phyloP scores from a whole-genome alignment of 139 green algal species.

The Volvox reticuliferus region DNA sequence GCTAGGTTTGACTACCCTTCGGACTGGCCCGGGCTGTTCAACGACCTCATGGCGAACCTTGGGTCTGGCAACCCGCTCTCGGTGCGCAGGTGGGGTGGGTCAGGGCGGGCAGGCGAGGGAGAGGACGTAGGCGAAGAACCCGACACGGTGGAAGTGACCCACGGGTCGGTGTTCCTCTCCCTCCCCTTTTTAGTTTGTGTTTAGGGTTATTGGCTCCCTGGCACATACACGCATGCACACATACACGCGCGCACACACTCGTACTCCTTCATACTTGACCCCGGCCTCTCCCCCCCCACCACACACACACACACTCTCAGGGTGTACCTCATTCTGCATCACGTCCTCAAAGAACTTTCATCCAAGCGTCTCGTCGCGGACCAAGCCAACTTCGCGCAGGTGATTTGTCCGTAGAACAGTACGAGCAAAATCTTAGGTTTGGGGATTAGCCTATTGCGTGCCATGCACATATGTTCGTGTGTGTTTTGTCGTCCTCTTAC shows the following conservation, averaged over 20 bases:
- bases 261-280: neutral
- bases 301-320: neutral
- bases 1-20: constrained; percentile 89
- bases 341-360: constrained; percentile 96
- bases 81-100: neutral
- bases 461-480: too few species aligned
- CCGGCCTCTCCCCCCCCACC: neutral
- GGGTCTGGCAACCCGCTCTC: neutral
- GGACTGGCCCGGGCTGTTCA: constrained; percentile 89
- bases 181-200: too few species aligned
- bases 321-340: constrained; percentile 90
- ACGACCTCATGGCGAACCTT: constrained; percentile 71
- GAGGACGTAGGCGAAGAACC: neutral
- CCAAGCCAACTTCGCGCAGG: constrained; percentile 88
- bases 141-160: neutral
- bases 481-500: too few species aligned
- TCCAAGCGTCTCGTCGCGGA: constrained; percentile 90
- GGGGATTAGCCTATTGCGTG: too few species aligned
- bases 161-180: too few species aligned
- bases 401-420: constrained; percentile 28
- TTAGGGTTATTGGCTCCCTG: too few species aligned
- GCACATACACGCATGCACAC: too few species aligned
- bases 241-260: too few species aligned
- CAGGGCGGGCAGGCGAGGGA: neutral
- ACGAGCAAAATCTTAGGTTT: neutral